Percentiles rank a stretch among this genome's conserved stretches.
phyloP scores from a whole-genome alignment of 2,329 filamentous ascomycete species.

The Fusarium nisikadoi region DNA sequence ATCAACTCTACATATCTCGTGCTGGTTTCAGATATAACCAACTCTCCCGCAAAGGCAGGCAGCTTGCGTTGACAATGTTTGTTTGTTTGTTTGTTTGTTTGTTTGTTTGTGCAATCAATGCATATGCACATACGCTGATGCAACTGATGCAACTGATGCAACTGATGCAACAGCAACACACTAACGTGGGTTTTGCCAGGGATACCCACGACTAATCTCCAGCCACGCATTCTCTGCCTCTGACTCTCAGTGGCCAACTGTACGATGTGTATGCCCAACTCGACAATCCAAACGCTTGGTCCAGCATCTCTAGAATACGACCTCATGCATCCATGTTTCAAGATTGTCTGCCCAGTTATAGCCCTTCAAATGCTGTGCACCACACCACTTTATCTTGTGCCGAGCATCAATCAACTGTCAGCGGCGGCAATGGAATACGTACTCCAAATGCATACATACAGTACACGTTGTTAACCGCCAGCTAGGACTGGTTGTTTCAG shows the following conservation, averaged over 20 bases:
- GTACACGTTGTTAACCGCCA: slow-evolving; percentile 2
- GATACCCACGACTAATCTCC: slow-evolving; percentile 21
- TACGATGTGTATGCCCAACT: slow-evolving; percentile 24
- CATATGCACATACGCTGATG: slow-evolving; percentile 35
- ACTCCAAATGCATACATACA: neutral
- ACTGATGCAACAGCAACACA: slow-evolving; percentile 34
- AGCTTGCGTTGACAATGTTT: slow-evolving; percentile 14
- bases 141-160: slow-evolving; percentile 42
- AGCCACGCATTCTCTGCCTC: slow-evolving; percentile 22
- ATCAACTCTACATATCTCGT: neutral
- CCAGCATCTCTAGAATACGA: slow-evolving; percentile 18
- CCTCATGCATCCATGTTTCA: slow-evolving; percentile 22
- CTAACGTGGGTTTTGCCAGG: slow-evolving; percentile 18
- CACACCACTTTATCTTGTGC: slow-evolving; percentile 1
- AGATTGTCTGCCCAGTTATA: neutral
- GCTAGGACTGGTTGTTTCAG: slow-evolving; percentile 24
- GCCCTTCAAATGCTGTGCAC: slow-evolving; percentile 3
- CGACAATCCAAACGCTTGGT: slow-evolving; percentile 11
- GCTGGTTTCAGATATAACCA: neutral
- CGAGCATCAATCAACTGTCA: neutral
- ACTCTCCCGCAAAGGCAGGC: neutral
- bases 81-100: slow-evolving; percentile 35
- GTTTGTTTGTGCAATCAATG: slow-evolving; percentile 33
- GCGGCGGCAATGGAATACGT: neutral
- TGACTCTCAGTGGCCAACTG: neutral